These are phyloP conservation scores for Rhizopus arrhizus DNA, from an alignment of 371 early-diverging fungal species.

Conservation along the genomic window DNA sequence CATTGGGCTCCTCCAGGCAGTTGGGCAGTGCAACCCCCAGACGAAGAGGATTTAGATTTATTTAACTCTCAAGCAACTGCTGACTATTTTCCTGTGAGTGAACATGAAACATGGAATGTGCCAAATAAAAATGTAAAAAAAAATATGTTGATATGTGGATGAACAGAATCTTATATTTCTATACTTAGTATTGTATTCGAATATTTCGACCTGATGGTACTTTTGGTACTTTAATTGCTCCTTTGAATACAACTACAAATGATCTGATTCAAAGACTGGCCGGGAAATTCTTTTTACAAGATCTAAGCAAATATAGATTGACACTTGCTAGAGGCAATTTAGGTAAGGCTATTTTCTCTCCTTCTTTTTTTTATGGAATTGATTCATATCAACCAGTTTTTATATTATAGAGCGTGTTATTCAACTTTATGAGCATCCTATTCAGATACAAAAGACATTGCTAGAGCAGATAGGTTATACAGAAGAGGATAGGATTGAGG, in stretches of 20 bases:
- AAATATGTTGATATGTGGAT: neutral
- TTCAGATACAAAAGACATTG: conserved; percentile 67
- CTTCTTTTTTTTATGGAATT: neutral
- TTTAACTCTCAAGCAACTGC: conserved; percentile 17
- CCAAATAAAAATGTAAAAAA: conserved; percentile 38
- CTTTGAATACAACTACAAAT: conserved; percentile 66
- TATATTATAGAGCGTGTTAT: conserved; percentile 61
- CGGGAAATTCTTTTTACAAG: conserved; percentile 77
- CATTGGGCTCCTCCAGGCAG: conserved; percentile 71
- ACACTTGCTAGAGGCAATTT: conserved; percentile 63
- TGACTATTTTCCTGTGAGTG: conserved; percentile 42
- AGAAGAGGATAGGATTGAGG: conserved; percentile 74
- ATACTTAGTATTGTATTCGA: conserved; percentile 55
- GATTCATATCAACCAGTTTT: neutral
- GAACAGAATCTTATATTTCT: neutral
- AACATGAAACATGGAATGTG: conserved; percentile 33
- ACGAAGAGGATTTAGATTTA: conserved; percentile 22
- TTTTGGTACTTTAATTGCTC: conserved; percentile 73
- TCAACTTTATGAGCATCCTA: conserved; percentile 68
- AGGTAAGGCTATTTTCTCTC: conserved; percentile 39
- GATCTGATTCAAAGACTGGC: conserved; percentile 72
- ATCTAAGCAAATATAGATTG: conserved; percentile 72
- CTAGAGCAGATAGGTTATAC: conserved; percentile 81
- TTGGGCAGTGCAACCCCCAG: conserved; percentile 65
- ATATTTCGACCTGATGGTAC: conserved; percentile 74